These are phyloP conservation scores for Russula brevipes DNA, from an alignment of 768 basidiomycete species.

Conservation along the genomic window DNA sequence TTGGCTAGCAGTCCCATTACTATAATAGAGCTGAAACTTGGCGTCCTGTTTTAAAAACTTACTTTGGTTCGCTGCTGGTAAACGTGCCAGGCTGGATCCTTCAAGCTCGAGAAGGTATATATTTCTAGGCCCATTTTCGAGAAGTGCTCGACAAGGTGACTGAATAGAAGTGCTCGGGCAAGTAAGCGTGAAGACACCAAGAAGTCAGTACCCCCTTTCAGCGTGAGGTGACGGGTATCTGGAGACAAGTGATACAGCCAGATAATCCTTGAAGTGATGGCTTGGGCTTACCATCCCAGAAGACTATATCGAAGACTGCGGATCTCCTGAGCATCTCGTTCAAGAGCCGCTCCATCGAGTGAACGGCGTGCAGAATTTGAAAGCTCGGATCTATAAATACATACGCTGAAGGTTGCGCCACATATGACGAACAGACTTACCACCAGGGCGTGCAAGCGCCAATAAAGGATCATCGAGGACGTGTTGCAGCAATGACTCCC, in stretches of 20 bases:
- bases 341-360: constrained; percentile 49
- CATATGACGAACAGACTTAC: constrained; percentile 31
- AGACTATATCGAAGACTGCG: constrained; percentile 57
- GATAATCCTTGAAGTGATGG: not conserved
- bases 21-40: constrained; percentile 3
- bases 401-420: not conserved
- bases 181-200: constrained; percentile 44
- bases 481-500: constrained; percentile 55
- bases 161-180: constrained; percentile 47
- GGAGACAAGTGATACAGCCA: not conserved
- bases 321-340: constrained; percentile 44
- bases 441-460: constrained; percentile 45
- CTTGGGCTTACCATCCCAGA: constrained; percentile 47
- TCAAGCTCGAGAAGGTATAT: constrained; percentile 41
- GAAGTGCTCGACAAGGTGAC: constrained; percentile 37
- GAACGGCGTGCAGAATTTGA: constrained; percentile 58
- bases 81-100: constrained; percentile 46
- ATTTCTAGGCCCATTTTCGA: constrained; percentile 38
- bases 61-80: constrained; percentile 43
- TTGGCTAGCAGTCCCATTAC: constrained; percentile 43
- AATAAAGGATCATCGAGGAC: constrained; percentile 60
- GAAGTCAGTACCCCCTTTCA: constrained; percentile 38
- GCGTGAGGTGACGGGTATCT: constrained; percentile 45
- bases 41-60: not conserved
- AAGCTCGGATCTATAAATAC: constrained; percentile 44